These are phyloP conservation scores for Aschersonia sp. DNA, from an alignment of 2,329 filamentous ascomycete species.

Conservation along the genomic window DNA sequence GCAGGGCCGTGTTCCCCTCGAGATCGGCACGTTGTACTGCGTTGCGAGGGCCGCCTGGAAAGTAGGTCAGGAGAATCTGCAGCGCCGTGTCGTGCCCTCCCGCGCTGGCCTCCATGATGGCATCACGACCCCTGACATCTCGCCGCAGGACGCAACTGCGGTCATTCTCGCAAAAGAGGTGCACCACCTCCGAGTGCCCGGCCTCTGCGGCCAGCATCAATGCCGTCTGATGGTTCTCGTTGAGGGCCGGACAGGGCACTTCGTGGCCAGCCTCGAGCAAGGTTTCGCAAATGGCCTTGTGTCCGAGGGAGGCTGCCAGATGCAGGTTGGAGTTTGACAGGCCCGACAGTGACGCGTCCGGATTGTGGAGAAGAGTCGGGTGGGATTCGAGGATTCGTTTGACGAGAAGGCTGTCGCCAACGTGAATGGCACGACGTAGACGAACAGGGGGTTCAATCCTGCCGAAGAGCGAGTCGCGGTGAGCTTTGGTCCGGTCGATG, in stretches of 20 bases:
- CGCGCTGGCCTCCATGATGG: constrained; percentile 50
- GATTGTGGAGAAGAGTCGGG: constrained; percentile 60
- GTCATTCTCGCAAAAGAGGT: constrained; percentile 52
- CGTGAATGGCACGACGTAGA: constrained; percentile 67
- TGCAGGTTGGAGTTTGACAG: constrained; percentile 77
- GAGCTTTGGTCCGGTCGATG: too few species aligned
- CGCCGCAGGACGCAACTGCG: constrained; percentile 47
- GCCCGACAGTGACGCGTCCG: constrained; percentile 51
- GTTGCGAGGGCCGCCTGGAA: constrained; percentile 35
- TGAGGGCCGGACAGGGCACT: constrained; percentile 55
- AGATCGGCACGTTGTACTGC: constrained; percentile 46
- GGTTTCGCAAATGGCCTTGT: constrained; percentile 51
- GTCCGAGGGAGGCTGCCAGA: constrained; percentile 61
- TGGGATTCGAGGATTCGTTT: constrained; percentile 63
- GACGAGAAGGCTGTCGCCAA: constrained; percentile 58
- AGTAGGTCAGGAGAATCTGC: constrained; percentile 50
- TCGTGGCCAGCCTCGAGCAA: constrained; percentile 68
- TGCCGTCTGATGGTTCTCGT: constrained; percentile 67
- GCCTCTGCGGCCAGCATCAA: constrained; percentile 62
- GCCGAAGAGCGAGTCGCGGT: not conserved
- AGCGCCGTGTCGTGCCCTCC: constrained; percentile 49
- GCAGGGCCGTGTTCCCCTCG: constrained; percentile 73
- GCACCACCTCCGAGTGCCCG: constrained; percentile 61
- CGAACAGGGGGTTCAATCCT: constrained; percentile 70
- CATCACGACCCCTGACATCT: constrained; percentile 57